phyloP scores from a whole-genome alignment of 139 green algal genomes.

The Raphidocelis subcapitata region DNA sequence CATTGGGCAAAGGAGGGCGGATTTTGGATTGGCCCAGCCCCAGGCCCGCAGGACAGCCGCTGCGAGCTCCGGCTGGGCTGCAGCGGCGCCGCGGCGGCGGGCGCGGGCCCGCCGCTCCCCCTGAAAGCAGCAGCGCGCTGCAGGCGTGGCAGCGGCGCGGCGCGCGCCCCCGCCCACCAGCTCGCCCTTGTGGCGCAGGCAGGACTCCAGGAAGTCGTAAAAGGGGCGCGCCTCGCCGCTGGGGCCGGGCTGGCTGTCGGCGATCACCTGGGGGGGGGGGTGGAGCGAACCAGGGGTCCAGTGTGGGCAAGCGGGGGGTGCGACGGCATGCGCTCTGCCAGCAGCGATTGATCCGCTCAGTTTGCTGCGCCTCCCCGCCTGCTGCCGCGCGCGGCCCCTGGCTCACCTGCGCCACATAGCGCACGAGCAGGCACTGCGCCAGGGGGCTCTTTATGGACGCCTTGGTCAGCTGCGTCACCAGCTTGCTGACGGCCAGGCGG shows the following conservation, averaged over 20 bases:
- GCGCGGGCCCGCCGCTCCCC: too few species aligned
- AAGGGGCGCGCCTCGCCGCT: conserved; percentile 87
- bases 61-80: too few species aligned
- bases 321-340: too few species aligned
- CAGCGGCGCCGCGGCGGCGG: too few species aligned
- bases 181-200: conserved; percentile 94
- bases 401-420: conserved; percentile 87
- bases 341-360: too few species aligned
- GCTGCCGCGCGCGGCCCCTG: too few species aligned
- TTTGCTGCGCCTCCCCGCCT: too few species aligned
- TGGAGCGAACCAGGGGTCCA: too few species aligned
- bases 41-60: too few species aligned
- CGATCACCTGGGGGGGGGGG: conserved; percentile 42
- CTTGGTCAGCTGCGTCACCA: conserved; percentile 89
- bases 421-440: conserved; percentile 92
- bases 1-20: background rate
- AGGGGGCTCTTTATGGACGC: conserved; percentile 86
- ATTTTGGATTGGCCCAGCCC: background rate
- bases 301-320: too few species aligned
- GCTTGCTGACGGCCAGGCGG: conserved; percentile 94
- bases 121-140: too few species aligned
- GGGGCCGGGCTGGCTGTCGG: conserved; percentile 47
- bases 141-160: too few species aligned
- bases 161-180: conserved; percentile 62
- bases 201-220: conserved; percentile 96